Base-by-base conservation (phyloP, 2,329 filamentous ascomycete species). In the Fusarium goolgardi region DNA sequence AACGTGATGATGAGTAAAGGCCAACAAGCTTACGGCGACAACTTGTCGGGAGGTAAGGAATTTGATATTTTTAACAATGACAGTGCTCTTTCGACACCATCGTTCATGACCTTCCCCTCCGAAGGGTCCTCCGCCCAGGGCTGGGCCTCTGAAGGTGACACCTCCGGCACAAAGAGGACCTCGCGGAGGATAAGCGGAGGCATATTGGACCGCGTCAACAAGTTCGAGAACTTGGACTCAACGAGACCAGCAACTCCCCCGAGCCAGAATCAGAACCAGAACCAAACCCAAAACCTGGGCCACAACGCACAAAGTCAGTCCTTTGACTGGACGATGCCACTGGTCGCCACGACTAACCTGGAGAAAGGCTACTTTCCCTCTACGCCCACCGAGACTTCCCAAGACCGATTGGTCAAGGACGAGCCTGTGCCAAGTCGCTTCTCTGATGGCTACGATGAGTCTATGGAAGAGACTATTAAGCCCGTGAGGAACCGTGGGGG, bases 381-480 rank as follows among this genome's bases (percentile, higher is more conserved):
- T 45, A 92, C 90, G 29, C 90, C 91, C 54, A 86, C 85, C 72
- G 86, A 88, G 53, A 91, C 88, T 21, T 89, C 90, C 43, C 83
- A 84, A 65, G 79, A 84, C 63, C 79, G 80, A 50, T 71, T 80
- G 41, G 72, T 76, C 44, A 84, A 84, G 78, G 79, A 81, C 37
- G 75, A 80, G 46, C 67, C 77, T 18, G 77, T 78, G 5, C 80
- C 81, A 4, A 80, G 77, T 69, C 78, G 90, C 55, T 90, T 90
- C 73, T 76, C 83, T 4, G 86, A 89, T 27, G 83, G 82, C 45
- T 89, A 88, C 67, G 88, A 90, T 71, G 87, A 88, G 76, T 89
- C 87, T 16, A 87, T 89, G 85, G 87, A 90, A 73, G 87, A 89
- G 76, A 90, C 88, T 0, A 82, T 90, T 71, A 90, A 89, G 78